Evolutionary conservation across 306 rosid genomes (phyloP).

Genomic region (Ammopiptanthus mongolicus): DNA sequence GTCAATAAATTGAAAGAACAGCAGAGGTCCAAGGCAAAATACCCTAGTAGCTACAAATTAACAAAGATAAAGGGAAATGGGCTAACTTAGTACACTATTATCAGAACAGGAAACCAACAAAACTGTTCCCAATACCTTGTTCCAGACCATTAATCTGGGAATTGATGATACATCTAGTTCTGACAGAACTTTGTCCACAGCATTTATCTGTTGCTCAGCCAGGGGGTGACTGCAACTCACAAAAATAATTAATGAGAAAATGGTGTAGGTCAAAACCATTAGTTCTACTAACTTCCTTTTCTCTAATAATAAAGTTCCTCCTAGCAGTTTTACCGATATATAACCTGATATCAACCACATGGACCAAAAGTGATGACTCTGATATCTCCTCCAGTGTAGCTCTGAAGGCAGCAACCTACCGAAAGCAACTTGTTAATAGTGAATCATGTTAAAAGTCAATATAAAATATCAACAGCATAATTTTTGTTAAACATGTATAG

Average conservation of each 20-base stretch:
- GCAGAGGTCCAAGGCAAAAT: neutral
- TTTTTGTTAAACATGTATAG: neutral
- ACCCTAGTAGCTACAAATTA: neutral
- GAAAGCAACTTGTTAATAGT: constrained; percentile 13
- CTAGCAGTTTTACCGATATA: constrained; percentile 8
- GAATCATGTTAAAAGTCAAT: constrained; percentile 1
- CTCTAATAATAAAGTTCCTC: constrained; percentile 9
- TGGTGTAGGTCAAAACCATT: neutral
- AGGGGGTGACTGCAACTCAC: constrained; percentile 79
- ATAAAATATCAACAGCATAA: neutral
- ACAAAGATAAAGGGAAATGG: neutral
- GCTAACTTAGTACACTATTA: neutral
- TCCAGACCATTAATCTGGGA: constrained; percentile 95
- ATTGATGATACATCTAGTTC: constrained; percentile 76
- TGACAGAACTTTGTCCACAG: constrained; percentile 88
- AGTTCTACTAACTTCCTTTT: neutral
- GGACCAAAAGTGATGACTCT: constrained; percentile 83
- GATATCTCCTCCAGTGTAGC: constrained; percentile 97
- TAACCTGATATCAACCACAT: constrained; percentile 92
- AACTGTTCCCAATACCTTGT: constrained; percentile 52
- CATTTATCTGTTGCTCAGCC: constrained; percentile 90
- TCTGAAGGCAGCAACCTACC: constrained; percentile 96
- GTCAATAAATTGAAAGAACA: neutral
- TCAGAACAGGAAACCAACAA: neutral
- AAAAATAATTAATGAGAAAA: constrained; percentile 31